Evolutionary conservation across 108 stramenopile species (phyloP).

Genomic region (Pseudonitzschia delicatissima): DNA sequence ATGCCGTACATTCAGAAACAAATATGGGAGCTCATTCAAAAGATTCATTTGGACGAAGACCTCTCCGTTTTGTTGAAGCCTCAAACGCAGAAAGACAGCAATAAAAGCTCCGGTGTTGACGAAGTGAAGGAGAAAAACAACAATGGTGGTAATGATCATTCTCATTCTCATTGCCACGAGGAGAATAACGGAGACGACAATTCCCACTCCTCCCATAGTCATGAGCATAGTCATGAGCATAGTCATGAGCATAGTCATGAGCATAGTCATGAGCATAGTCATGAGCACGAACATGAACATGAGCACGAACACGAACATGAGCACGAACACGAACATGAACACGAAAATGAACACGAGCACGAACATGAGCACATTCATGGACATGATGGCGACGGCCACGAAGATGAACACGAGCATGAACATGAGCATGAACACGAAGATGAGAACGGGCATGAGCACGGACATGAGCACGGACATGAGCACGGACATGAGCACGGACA

Average conservation of each 20-base stretch:
- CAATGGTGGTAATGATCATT: background rate
- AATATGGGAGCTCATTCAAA: constrained; percentile 7
- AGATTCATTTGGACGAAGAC: constrained; percentile 1
- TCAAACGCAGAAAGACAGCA: too few relatives aligned
- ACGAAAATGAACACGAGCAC: constrained; percentile 26
- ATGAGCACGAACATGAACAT: background rate
- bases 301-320: background rate
- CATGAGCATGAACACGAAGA: background rate
- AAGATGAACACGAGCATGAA: background rate
- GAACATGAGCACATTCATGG: constrained; percentile 23
- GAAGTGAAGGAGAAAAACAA: background rate
- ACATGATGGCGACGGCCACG: background rate
- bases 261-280: background rate
- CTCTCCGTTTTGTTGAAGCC: constrained; percentile 1
- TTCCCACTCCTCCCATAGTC: background rate
- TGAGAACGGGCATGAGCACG: background rate
- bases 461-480: constrained; percentile 2
- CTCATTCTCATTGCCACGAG: background rate
- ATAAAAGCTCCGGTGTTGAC: background rate
- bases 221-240: background rate
- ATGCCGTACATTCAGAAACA: constrained; percentile 1
- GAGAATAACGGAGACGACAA: background rate
- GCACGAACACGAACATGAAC: background rate
- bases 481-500: background rate
- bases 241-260: constrained; percentile 4